Base-by-base conservation (phyloP, 2,329 filamentous ascomycete genomes). In the Cercospora berteroae region DNA sequence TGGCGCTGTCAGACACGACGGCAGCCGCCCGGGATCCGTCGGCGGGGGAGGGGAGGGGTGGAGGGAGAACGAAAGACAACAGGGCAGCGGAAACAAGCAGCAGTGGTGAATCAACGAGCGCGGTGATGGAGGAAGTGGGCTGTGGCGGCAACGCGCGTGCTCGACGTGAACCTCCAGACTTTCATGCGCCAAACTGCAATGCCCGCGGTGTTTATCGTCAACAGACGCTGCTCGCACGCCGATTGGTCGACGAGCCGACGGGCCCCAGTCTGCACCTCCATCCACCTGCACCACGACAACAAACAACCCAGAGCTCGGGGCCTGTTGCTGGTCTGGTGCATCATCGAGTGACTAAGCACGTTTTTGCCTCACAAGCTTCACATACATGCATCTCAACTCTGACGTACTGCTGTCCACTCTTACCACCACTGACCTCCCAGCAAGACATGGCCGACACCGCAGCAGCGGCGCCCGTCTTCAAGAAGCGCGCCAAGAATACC, bases 401-500 rank as follows among this genome's bases (percentile, higher is more conserved):
- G 55, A 58, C 31, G 55, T 36, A 58, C 29, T 36, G 55, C 23
- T 33, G 4, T 36, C 16, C 55, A 33, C 55, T 58, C 55, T 58
- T 58, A 23, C 31, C 55, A 20, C 29, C n/a, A 33, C 55, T 58
- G 55, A 58, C 31, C 8, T 20, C 60, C 29, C 16, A 48, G 6
- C 50, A 27, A 63, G 72, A n/a, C 67, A 78, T 78, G 76, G 72
- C 77, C 60, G 77, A 79, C 70, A 68, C 74, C 69, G 72, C 74
- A 55, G 48, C 36, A 39, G 36, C 48, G 8, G 72, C 74, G 3
- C 86, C 90, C 13, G 79, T 91, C 61, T 97, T 97, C 86, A 97
- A 96, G 80, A 96, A 95, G 80, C 88, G 94, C 77, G 86, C 88
- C 71, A 86, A 93, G 77, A 86, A 86, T 69, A 94, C 89, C 60